A percentile compares a stretch with the other conserved stretches of the same genome.
phyloP scores from a whole-genome alignment of 2,329 filamentous ascomycete genomes.

The Fusarium coffeatum region DNA sequence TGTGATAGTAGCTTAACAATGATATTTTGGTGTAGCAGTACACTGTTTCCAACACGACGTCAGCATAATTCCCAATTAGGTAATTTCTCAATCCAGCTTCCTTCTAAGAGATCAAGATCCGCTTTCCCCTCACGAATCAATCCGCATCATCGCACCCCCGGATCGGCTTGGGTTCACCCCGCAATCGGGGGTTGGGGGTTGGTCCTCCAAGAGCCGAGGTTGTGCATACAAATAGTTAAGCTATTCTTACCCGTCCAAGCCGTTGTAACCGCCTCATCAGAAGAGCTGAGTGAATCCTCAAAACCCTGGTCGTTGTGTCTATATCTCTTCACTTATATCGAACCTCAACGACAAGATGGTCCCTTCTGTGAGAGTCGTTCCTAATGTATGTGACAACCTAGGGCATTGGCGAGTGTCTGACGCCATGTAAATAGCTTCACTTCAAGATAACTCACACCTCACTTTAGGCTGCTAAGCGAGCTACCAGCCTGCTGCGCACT shows the following conservation, averaged over 20 bases:
- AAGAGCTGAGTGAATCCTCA: slow-evolving; percentile 11
- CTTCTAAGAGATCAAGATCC: slow-evolving; percentile 27
- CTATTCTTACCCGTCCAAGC: slow-evolving; percentile 21
- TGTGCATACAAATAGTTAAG: slow-evolving; percentile 17
- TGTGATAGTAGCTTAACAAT: not conserved
- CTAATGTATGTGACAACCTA: slow-evolving; percentile 48
- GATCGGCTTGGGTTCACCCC: slow-evolving; percentile 34
- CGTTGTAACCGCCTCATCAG: slow-evolving; percentile 11
- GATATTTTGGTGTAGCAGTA: not conserved
- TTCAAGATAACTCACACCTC: slow-evolving; percentile 8
- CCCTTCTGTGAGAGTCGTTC: slow-evolving; percentile 48
- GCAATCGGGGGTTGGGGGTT: slow-evolving; percentile 40
- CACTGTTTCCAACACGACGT: slow-evolving; percentile 6
- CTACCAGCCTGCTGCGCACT: slow-evolving; percentile 82
- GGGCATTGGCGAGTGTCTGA: not conserved
- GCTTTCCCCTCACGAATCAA: slow-evolving; percentile 39
- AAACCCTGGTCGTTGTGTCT: slow-evolving; percentile 2
- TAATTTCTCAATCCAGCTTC: slow-evolving; percentile 31
- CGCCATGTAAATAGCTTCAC: not conserved
- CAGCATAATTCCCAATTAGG: slow-evolving; percentile 21
- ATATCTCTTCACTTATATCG: not conserved
- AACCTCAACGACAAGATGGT: slow-evolving; percentile 42
- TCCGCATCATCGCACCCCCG: slow-evolving; percentile 29
- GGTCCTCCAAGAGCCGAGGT: slow-evolving; percentile 39
- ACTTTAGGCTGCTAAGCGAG: slow-evolving; percentile 68